phyloP scores from a whole-genome alignment of 2,329 filamentous ascomycete genomes.

The Chaetomium sp. region DNA sequence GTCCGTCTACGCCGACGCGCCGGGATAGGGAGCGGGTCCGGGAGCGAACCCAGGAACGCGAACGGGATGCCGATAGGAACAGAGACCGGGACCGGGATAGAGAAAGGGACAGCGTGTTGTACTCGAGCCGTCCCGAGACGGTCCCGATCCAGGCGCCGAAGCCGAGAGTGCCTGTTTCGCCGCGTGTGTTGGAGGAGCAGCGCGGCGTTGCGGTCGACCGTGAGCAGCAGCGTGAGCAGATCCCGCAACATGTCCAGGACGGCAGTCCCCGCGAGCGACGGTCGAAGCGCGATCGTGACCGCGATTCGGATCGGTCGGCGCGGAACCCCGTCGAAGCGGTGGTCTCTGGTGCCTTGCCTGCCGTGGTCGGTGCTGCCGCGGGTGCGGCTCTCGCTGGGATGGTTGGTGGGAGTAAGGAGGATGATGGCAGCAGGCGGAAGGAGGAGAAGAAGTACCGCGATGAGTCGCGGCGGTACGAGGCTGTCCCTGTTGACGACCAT shows the following conservation, averaged over 20 bases:
- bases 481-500: background rate
- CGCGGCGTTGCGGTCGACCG: constrained; percentile 22
- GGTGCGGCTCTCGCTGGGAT: constrained; percentile 1
- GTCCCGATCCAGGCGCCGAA: constrained; percentile 80
- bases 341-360: constrained; percentile 11
- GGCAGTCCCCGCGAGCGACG: constrained; percentile 14
- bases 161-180: constrained; percentile 66
- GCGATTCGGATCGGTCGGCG: constrained; percentile 22
- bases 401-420: constrained; percentile 1
- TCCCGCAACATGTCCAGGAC: background rate
- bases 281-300: constrained; percentile 9
- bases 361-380: constrained; percentile 10
- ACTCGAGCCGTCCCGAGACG: constrained; percentile 40
- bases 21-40: constrained; percentile 4
- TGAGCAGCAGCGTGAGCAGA: background rate
- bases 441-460: constrained; percentile 9
- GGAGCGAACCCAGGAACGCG: background rate
- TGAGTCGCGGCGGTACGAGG: constrained; percentile 8
- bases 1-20: constrained; percentile 8
- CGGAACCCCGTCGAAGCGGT: constrained; percentile 13
- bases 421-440: background rate
- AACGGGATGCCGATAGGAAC: background rate
- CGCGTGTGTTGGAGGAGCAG: constrained; percentile 56
- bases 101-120: background rate
- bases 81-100: background rate